Percentiles rank a stretch among this genome's conserved stretches.
These are phyloP conservation scores for Clarireedia hainanense DNA, from an alignment of 2,329 filamentous ascomycete genomes.

Conservation along the genomic window DNA sequence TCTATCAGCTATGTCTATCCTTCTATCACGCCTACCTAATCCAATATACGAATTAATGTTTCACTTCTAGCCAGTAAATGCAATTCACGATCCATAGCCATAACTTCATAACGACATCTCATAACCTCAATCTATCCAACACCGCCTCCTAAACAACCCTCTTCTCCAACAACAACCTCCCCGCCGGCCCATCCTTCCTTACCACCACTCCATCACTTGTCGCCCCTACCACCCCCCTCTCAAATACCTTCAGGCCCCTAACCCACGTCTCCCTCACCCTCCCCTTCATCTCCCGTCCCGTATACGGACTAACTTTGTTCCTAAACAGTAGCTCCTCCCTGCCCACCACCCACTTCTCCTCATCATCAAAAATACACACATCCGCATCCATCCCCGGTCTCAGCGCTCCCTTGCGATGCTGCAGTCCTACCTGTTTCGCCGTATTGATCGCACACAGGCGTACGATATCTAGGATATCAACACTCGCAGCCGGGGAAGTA, in stretches of 20 bases:
- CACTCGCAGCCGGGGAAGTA: constrained; percentile 19
- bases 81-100: neutral
- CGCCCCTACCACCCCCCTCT: constrained; percentile 17
- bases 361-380: constrained; percentile 85
- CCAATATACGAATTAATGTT: no score
- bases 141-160: constrained; percentile 12
- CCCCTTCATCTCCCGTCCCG: constrained; percentile 59
- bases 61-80: no score
- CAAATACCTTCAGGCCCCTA: constrained; percentile 26
- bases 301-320: constrained; percentile 30
- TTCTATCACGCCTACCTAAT: no score
- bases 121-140: neutral
- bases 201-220: constrained; percentile 39
- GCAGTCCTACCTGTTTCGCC: constrained; percentile 77
- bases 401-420: constrained; percentile 73
- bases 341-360: constrained; percentile 66
- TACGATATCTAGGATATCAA: constrained; percentile 65
- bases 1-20: no score
- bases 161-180: constrained; percentile 43
- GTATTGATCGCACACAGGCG: constrained; percentile 81
- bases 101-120: neutral
- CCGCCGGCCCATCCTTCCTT: constrained; percentile 33
- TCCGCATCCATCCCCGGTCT: constrained; percentile 80
- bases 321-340: constrained; percentile 71
- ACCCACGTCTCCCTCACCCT: constrained; percentile 30